Evolutionary conservation across 345 rosid species (phyloP), one percentile per base, ranked within the genome.

Genomic region (Lepidium africanum): DNA sequence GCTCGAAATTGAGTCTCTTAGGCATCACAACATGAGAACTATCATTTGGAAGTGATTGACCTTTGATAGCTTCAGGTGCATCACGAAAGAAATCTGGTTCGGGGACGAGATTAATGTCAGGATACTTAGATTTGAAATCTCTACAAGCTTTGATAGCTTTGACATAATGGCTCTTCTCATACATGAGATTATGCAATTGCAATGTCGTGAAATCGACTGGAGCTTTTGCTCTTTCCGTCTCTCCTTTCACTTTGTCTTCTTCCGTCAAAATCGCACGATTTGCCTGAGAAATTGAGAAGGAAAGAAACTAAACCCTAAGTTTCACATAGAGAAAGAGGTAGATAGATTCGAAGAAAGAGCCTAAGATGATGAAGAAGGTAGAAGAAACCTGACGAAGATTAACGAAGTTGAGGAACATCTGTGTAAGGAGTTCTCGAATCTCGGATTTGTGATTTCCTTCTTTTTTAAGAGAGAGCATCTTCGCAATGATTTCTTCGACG

Each of bases 61-160:
- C 85, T 61, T 84, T 91, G 55, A 91, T 84, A 45, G 87, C 68
- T 61, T 91, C 86, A 36, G 99, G 96, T 2, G 96, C 96, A 49
- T 87, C 83, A 2, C 81, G 81, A 21, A 75, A 79, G 62, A 94
- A 91, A 17, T 87, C 90, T 25, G 91, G 82, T 71, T 94, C 88
- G 0, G 89, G 79, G 9, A 94, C 96, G 45, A 94, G 97, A 19
- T 91, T 90, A 54, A 94, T 94, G 60, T 86, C 91, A 5, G 97
- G 97, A 75, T 89, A 87, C 69, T 86, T 91, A 5, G 99, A 91
- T 58, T 85, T 89, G 82, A 94, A 94, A 71, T 89, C 95, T 70
- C 85, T 86, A 40, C 97, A 94, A 51, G 97, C 89, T 69, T 91
- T 91, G 9, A 91, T 91, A 45, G 97, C 97, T 79, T 94, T 94